Percentiles rank a stretch among this genome's conserved stretches.
Evolutionary conservation across 768 basidiomycete genomes (phyloP).

Genomic region (Chalciporus pseudorubinellus): DNA sequence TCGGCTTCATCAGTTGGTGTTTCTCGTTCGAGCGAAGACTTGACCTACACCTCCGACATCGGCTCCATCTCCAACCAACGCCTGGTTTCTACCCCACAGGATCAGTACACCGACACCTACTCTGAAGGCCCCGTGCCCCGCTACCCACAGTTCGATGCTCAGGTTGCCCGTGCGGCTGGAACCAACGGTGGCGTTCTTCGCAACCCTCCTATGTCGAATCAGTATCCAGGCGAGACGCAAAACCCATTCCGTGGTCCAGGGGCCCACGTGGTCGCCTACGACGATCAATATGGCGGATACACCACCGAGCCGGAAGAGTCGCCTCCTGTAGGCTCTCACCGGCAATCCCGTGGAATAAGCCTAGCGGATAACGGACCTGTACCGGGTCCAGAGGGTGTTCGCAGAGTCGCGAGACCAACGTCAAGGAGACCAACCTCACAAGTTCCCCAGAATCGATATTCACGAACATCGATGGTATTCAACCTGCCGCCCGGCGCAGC

Average conservation of each 20-base stretch:
- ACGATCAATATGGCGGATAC: conserved; percentile 34
- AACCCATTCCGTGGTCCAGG: conserved; percentile 59
- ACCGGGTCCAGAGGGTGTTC: conserved; percentile 72
- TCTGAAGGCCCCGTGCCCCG: conserved; percentile 18
- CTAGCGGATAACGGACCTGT: conserved; percentile 84
- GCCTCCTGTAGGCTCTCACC: conserved; percentile 10
- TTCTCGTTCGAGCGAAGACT: conserved; percentile 46
- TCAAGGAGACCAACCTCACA: conserved; percentile 59
- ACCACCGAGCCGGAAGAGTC: conserved; percentile 38
- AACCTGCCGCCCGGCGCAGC: conserved; percentile 76
- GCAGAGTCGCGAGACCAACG: conserved; percentile 67
- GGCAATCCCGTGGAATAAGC: conserved; percentile 61
- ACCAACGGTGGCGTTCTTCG: conserved; percentile 40
- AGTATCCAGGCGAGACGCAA: conserved; percentile 46
- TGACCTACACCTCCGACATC: conserved; percentile 31
- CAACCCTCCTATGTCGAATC: conserved; percentile 35
- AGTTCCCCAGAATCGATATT: conserved; percentile 66
- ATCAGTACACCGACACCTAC: conserved; percentile 30
- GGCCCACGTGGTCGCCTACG: conserved; percentile 40
- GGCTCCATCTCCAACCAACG: conserved; percentile 45
- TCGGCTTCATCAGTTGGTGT: conserved; percentile 42
- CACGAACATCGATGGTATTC: conserved; percentile 51
- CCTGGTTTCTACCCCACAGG: conserved; percentile 38
- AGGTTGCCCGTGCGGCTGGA: conserved; percentile 39
- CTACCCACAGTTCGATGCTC: conserved; percentile 38